Evolutionary conservation across 257 asterid genomes (phyloP).

Genomic region (Anisodus acutangulus): DNA sequence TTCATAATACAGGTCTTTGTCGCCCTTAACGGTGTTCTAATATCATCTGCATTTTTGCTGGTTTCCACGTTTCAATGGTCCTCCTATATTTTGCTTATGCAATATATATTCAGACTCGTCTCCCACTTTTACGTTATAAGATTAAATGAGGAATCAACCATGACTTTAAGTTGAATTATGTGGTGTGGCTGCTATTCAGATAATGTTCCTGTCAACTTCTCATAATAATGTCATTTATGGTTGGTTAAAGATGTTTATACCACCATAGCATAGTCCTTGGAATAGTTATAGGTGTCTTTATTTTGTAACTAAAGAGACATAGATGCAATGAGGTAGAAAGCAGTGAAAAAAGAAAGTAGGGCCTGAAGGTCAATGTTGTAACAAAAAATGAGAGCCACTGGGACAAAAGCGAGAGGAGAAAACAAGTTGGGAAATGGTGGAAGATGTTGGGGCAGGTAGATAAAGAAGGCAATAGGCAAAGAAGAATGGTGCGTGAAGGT

Average conservation of each 20-base stretch:
- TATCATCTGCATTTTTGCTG: background rate
- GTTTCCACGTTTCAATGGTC: background rate
- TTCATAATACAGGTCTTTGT: background rate
- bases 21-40: background rate
- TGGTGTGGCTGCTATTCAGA: background rate
- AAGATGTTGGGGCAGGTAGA: too few species aligned
- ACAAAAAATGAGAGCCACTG: too few species aligned
- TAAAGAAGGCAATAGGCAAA: background rate
- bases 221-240: too few species aligned
- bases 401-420: too few species aligned
- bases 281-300: too few species aligned
- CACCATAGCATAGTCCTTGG: too few species aligned
- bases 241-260: too few species aligned
- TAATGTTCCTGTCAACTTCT: background rate
- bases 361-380: background rate
- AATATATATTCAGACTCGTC: background rate
- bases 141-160: background rate
- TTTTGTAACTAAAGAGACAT: background rate
- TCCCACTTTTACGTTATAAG: background rate
- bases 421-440: too few species aligned
- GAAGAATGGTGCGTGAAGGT: background rate
- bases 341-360: background rate
- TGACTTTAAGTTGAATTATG: background rate
- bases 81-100: background rate
- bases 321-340: background rate